Evolutionary conservation across 2,329 filamentous ascomycete species (phyloP), one percentile per base, ranked within the genome.

Genomic region (Ophiostoma populinum): DNA sequence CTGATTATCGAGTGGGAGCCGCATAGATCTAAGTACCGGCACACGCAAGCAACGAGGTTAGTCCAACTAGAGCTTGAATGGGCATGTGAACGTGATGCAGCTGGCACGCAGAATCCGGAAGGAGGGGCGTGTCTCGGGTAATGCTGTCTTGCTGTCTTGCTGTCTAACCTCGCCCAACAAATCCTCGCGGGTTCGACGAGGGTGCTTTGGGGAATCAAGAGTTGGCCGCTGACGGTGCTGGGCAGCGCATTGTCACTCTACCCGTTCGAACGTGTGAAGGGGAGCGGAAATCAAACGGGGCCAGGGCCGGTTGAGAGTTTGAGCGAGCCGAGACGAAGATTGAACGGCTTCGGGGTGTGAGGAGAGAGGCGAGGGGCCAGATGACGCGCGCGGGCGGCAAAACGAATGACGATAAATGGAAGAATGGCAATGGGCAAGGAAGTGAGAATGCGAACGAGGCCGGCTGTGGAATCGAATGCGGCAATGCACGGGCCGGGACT

Each of bases 161-260:
- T 20, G 29, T 41, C 39, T 41, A 36, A 39, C 34, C 36, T 42
- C 39, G 22, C 39, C 36, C 37, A 34, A 30, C 18, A 39, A 27
- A 24, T 16, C 27, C 24, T 39, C 32, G 27, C 18, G 18, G 34
- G 19, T 19, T 27, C 27, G 38, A 39, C 27, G 24, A 38, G 33
- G 35, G 32, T 39, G 39, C 28, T 30, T 29, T 24, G 32, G 39
- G 27, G 35, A 34, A 32, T 37, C 30, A 44, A 26, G 35, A 39
- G 31, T 35, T 24, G 22, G 36, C n/a, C 32, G 18, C 28, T 35
- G 39, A 37, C 36, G 34, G 25, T 38, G 30, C 32, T 33, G 35
- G 33, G 27, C 26, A 30, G 38, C 25, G 37, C 40, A 41, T 43
- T 39, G 41, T 41, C 33, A 33, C 32, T 26, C 31, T 19, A 17